Percentiles rank a stretch among this genome's conserved stretches.
Conservation (phyloP, 83 land plant species). For the Picea abies region DNA sequence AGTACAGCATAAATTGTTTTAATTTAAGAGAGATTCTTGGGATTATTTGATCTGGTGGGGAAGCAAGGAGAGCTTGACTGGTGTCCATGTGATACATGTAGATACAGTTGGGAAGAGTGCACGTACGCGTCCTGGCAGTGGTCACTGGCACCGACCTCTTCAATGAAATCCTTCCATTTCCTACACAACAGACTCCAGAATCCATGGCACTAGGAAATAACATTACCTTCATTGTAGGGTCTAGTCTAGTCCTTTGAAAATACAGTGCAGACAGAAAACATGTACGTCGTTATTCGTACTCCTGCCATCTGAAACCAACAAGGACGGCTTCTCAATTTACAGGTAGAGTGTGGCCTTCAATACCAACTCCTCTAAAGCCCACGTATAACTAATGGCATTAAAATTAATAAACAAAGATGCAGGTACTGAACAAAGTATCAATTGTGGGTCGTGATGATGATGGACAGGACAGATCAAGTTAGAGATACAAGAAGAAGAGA, state of each 20-base stretch:
- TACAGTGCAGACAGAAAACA: not conserved
- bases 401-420: not conserved
- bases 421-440: not conserved
- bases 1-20: not conserved
- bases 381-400: not conserved
- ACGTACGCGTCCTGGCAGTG: not conserved
- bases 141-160: not conserved
- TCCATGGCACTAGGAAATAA: not conserved
- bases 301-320: conserved; percentile 7
- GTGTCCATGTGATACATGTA: not conserved
- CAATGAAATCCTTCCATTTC: not conserved
- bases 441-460: conserved; percentile 10
- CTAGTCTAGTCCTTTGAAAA: conserved; percentile 7
- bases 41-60: not conserved
- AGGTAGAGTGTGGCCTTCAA: conserved; percentile 6
- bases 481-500: not conserved
- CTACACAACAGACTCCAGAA: not conserved
- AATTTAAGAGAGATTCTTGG: conserved; percentile 8
- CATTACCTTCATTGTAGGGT: conserved; percentile 9
- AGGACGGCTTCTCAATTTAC: conserved; percentile 4
- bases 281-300: not conserved
- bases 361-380: not conserved
- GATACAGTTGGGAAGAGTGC: conserved; percentile 3
- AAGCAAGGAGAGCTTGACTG: not conserved
- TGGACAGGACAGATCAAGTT: not conserved